Percentiles rank a stretch among this genome's conserved stretches.
These are phyloP conservation scores for Hyaloperonospora arabidopsidis DNA, from an alignment of 352 stramenopile species.

Conservation along the genomic window DNA sequence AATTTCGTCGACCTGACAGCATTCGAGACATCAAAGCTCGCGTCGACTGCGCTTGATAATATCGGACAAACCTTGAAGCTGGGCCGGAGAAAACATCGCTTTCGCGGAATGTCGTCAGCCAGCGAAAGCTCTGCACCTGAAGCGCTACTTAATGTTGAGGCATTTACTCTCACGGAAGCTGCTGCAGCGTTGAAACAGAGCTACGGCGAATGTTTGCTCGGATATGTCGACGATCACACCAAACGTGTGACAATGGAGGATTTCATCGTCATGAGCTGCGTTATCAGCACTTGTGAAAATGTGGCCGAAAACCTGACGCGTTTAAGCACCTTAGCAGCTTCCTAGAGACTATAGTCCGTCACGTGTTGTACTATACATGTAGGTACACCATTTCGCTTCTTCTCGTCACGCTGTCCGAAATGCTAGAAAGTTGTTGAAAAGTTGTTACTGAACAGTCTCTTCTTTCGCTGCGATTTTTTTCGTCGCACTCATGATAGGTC, in stretches of 20 bases:
- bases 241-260: slow-evolving; percentile 48
- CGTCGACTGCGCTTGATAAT: slow-evolving; percentile 7
- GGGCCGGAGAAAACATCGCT: slow-evolving; percentile 15
- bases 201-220: slow-evolving; percentile 51
- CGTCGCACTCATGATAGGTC: no score
- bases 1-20: slow-evolving; percentile 31
- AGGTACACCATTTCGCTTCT: no score
- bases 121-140: slow-evolving; percentile 32
- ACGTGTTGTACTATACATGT: no score
- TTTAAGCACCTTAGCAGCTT: slow-evolving; percentile 52
- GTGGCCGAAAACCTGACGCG: slow-evolving; percentile 48
- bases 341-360: slow-evolving; percentile 12
- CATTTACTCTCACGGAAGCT: slow-evolving; percentile 51
- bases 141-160: slow-evolving; percentile 48
- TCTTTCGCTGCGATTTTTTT: no score
- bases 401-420: no score
- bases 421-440: no score
- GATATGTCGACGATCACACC: slow-evolving; percentile 22
- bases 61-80: slow-evolving; percentile 2
- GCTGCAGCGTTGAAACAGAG: slow-evolving; percentile 36
- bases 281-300: slow-evolving; percentile 52
- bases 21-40: slow-evolving; percentile 17
- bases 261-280: slow-evolving; percentile 65
- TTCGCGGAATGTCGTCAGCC: slow-evolving; percentile 23
- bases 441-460: no score